Conservation (phyloP, 306 rosid genomes). For the Herpetospermum pedunculosum region DNA sequence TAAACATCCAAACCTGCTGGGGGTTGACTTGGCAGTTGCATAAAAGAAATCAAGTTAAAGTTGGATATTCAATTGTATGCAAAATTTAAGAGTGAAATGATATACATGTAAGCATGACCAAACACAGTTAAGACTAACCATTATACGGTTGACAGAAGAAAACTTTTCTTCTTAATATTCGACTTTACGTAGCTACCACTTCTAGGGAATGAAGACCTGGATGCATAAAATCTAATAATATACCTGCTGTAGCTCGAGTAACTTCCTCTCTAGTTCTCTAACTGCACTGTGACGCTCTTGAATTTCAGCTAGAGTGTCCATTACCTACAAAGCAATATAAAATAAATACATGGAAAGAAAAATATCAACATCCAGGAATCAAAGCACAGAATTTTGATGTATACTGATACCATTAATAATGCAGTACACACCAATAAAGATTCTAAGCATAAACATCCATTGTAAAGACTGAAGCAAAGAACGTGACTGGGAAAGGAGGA, state of each 20-base stretch:
- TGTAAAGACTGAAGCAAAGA: background rate
- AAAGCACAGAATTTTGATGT: background rate
- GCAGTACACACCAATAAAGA: background rate
- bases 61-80: background rate
- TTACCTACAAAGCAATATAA: constrained; percentile 36
- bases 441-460: background rate
- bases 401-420: background rate
- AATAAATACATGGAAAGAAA: background rate
- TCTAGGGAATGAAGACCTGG: background rate
- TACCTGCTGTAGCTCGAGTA: constrained; percentile 88
- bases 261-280: constrained; percentile 80
- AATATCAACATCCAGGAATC: background rate
- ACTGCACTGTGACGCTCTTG: constrained; percentile 93
- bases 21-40: background rate
- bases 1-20: background rate
- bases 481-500: background rate
- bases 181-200: background rate
- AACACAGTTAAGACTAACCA: background rate
- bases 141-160: background rate
- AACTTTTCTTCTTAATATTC: background rate
- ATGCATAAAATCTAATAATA: constrained; percentile 9
- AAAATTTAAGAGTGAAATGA: background rate
- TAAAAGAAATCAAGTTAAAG: background rate
- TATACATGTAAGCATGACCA: background rate
- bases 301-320: constrained; percentile 88